A percentile compares a stretch with the other conserved stretches of the same genome.
Conservation (phyloP, 495 filamentous ascomycete genomes). For the Talaromyces thailandensis region DNA sequence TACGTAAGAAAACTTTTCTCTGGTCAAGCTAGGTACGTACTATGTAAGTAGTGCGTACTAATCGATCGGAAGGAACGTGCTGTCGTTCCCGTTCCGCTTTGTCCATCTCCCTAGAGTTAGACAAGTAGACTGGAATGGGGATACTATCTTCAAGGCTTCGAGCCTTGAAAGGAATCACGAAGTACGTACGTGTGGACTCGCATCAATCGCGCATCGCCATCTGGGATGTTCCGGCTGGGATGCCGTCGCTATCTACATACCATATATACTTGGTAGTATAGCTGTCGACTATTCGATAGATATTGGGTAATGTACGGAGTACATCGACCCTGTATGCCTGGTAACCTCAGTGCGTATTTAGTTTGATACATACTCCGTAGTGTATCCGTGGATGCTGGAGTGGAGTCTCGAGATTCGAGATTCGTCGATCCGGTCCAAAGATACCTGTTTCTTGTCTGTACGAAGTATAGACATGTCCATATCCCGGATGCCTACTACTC, state of each 20-base stretch:
- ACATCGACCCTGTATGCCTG: no score
- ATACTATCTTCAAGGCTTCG: background rate
- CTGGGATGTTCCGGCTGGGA: background rate
- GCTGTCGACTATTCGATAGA: background rate
- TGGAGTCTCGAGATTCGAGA: background rate
- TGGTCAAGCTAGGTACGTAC: background rate
- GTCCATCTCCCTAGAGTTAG: background rate
- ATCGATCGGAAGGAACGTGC: background rate
- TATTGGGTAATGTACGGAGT: background rate
- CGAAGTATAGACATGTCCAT: background rate
- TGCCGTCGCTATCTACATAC: background rate
- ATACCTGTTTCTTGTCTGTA: background rate
- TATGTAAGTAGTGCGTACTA: background rate
- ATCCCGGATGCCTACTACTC: background rate
- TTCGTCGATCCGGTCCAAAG: background rate
- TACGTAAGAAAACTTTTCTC: background rate
- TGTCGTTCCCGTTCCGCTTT: background rate
- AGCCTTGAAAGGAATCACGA: background rate
- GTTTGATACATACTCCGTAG: background rate
- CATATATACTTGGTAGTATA: background rate
- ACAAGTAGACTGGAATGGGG: background rate
- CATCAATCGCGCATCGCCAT: background rate
- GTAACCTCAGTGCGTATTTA: background rate
- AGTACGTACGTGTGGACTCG: background rate
- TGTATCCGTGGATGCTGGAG: background rate